Conservation (phyloP, 2,329 filamentous ascomycete genomes). For the Septoria linicola region DNA sequence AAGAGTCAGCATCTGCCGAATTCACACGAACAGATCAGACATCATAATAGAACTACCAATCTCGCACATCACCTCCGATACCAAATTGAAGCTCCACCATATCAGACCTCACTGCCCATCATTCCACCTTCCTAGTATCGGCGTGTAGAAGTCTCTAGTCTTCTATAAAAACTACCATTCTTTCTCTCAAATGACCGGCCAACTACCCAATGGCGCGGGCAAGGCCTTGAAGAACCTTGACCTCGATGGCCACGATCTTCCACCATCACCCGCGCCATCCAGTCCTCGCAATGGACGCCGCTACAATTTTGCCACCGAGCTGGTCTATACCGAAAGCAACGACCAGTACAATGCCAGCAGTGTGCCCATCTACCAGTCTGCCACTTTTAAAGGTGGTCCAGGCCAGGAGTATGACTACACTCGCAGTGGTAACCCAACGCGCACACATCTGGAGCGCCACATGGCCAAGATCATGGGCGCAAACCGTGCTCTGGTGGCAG, state of each 20-base stretch:
- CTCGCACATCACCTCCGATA: not conserved
- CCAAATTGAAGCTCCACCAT: not conserved
- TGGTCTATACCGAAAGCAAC: slow-evolving; percentile 92
- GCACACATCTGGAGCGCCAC: slow-evolving; percentile 93
- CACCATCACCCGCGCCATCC: slow-evolving; percentile 89
- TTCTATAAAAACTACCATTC: slow-evolving; percentile 35
- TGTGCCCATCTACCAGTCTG: slow-evolving; percentile 94
- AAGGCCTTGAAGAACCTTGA: slow-evolving; percentile 60
- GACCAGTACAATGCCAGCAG: slow-evolving; percentile 98
- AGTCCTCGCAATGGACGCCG: slow-evolving; percentile 81
- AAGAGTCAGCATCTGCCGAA: no score
- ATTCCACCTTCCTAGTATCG: slow-evolving; percentile 30
- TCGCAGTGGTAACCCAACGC: slow-evolving; percentile 92
- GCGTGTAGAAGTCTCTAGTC: slow-evolving; percentile 36
- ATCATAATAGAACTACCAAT: no score
- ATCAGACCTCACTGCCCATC: slow-evolving; percentile 27
- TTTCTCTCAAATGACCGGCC: slow-evolving; percentile 28
- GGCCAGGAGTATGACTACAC: slow-evolving; percentile 96
- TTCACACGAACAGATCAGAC: no score
- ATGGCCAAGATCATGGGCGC: slow-evolving; percentile 99
- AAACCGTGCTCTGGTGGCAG: slow-evolving; percentile 83
- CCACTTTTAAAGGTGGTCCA: slow-evolving; percentile 90
- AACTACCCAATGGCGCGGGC: slow-evolving; percentile 38
- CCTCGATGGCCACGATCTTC: slow-evolving; percentile 78
- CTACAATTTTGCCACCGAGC: slow-evolving; percentile 91